Conservation (phyloP, 106 monocot genomes). For the Hemerocallis citrina region DNA sequence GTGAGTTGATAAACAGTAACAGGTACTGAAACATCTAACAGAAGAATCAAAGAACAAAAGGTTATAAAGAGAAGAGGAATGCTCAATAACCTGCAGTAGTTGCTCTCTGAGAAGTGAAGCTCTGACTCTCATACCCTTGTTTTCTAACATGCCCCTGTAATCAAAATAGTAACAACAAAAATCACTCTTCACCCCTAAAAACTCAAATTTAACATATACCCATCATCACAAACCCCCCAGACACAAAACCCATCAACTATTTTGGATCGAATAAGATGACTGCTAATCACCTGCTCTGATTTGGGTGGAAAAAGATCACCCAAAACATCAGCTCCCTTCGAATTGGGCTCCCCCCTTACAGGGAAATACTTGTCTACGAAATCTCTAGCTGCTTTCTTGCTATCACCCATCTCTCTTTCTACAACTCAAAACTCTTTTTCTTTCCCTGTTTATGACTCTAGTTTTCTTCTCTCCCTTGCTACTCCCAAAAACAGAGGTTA, state of each 20-base stretch:
- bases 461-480: neutral
- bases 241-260: neutral
- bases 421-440: neutral
- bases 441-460: no score
- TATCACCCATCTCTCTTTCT: neutral
- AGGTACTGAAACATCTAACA: neutral
- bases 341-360: neutral
- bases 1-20: neutral
- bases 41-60: neutral
- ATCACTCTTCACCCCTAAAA: neutral
- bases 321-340: neutral
- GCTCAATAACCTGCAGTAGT: neutral
- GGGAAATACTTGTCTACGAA: conserved; percentile 11
- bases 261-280: neutral
- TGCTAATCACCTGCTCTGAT: conserved; percentile 4
- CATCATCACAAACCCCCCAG: neutral
- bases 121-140: neutral
- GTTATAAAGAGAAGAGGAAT: no score
- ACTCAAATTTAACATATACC: neutral
- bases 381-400: conserved; percentile 9
- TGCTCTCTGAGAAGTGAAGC: neutral
- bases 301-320: neutral
- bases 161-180: neutral
- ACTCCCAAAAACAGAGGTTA: neutral
- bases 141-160: neutral